A percentile compares a stretch with the other conserved stretches of the same genome.
phyloP scores from a whole-genome alignment of 768 basidiomycete species.

The Lactarius hengduanensis region DNA sequence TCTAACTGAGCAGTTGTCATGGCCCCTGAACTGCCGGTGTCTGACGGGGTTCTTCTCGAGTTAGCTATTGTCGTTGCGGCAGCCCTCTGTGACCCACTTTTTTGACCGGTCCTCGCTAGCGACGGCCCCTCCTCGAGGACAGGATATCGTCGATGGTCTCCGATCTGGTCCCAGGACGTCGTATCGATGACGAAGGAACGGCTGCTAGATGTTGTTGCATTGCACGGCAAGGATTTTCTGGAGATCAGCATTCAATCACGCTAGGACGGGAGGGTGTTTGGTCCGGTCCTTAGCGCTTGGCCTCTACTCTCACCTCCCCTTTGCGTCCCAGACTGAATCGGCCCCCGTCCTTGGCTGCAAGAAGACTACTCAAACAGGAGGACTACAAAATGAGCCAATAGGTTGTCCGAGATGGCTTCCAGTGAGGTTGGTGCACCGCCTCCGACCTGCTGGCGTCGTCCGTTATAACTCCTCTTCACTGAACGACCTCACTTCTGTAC shows the following conservation, averaged over 20 bases:
- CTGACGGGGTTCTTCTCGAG: background rate
- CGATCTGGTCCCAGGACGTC: background rate
- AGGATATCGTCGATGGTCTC: background rate
- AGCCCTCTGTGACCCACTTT: background rate
- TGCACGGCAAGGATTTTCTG: background rate
- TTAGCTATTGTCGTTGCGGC: background rate
- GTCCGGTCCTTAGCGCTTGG: no score
- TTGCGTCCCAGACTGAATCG: no score
- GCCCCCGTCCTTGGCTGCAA: no score
- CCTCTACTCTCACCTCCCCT: no score
- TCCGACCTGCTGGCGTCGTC: background rate
- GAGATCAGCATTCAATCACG: background rate
- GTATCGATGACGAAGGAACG: background rate
- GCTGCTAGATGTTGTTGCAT: background rate
- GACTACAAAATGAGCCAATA: background rate
- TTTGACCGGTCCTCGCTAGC: background rate
- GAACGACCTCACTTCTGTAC: background rate
- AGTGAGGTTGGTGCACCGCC: background rate
- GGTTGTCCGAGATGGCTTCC: background rate
- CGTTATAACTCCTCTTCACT: background rate
- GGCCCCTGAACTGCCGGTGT: background rate
- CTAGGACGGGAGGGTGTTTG: no score
- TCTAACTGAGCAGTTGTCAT: background rate
- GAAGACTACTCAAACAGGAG: no score
- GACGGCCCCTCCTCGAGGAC: background rate